These are phyloP conservation scores for Microbotryomycetes sp. DNA, from an alignment of 1,284 basidiomycete species.

Conservation along the genomic window DNA sequence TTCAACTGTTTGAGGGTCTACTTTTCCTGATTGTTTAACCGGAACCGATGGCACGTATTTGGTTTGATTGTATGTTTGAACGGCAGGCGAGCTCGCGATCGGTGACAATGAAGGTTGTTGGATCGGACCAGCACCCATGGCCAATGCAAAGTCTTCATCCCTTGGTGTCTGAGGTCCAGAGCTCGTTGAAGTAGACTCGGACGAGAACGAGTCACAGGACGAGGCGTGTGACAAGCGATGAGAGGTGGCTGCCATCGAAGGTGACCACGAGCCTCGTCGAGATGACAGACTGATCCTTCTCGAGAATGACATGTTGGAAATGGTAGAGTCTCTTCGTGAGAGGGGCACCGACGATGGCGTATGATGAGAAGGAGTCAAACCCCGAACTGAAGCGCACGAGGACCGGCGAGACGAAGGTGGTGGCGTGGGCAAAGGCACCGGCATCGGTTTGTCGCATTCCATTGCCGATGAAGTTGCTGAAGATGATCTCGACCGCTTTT, in stretches of 20 bases:
- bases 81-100: background rate
- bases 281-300: background rate
- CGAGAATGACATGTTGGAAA: background rate
- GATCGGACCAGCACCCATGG: background rate
- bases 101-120: background rate
- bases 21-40: background rate
- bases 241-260: background rate
- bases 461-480: slow-evolving; percentile 47
- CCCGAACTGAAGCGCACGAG: background rate
- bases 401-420: background rate
- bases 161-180: background rate
- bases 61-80: background rate
- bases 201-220: background rate
- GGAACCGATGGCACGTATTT: too few species aligned
- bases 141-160: background rate
- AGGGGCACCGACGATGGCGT: background rate
- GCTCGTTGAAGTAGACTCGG: background rate
- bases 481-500: background rate
- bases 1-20: background rate
- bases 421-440: background rate
- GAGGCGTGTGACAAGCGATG: background rate
- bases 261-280: background rate
- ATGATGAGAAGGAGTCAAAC: background rate
- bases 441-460: slow-evolving; percentile 3
- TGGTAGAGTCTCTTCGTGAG: background rate